Conservation (phyloP, 192 early-diverging fungal species). For the Backusella tuberculispora region DNA sequence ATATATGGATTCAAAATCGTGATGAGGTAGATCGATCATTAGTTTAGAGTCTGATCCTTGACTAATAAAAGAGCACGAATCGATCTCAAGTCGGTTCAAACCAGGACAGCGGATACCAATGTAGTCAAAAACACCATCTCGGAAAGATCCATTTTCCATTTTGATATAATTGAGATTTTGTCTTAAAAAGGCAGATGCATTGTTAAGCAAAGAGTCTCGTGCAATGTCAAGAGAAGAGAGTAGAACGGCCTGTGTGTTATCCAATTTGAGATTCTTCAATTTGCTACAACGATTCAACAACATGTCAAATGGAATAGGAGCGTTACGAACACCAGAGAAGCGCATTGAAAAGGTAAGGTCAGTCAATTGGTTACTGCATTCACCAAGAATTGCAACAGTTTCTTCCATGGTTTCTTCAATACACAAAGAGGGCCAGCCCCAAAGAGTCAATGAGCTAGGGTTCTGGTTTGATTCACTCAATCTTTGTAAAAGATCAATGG, state of each 20-base stretch:
- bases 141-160: conserved; percentile 19
- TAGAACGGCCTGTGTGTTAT: neutral
- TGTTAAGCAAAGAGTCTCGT: neutral
- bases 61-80: conserved; percentile 1
- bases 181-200: neutral
- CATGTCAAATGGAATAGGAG: neutral
- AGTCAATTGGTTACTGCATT: conserved; percentile 3
- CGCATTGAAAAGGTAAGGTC: conserved; percentile 14
- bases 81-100: neutral
- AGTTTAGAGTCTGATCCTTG: neutral
- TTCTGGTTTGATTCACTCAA: conserved; percentile 17
- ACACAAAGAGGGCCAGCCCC: conserved; percentile 21
- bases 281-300: neutral
- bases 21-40: neutral
- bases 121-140: neutral
- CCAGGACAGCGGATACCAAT: neutral
- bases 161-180: neutral
- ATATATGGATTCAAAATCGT: neutral
- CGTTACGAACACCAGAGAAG: conserved; percentile 11
- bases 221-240: neutral
- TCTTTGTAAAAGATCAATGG: neutral
- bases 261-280: neutral
- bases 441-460: conserved; percentile 2
- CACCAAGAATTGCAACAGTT: neutral
- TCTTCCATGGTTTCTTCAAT: conserved; percentile 19